Evolutionary conservation across 257 asterid genomes (phyloP).

Genomic region (Paulownia fortunei): DNA sequence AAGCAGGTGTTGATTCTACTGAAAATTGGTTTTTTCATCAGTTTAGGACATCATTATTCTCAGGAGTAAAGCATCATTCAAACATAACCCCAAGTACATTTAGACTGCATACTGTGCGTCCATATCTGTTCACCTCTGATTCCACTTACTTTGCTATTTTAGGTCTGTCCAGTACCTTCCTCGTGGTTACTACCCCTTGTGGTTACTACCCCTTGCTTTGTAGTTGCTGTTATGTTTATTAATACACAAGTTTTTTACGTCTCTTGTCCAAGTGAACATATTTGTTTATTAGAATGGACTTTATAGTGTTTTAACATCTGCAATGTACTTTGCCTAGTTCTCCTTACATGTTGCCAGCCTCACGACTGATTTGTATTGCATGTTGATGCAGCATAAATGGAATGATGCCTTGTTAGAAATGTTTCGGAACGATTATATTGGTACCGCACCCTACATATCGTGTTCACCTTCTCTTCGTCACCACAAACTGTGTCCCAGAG

Average conservation of each 20-base stretch:
- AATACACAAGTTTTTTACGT: not conserved
- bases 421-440: conserved; percentile 96
- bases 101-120: not conserved
- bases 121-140: conserved; percentile 1
- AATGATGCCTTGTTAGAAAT: conserved; percentile 83
- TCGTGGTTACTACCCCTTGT: conserved; percentile 8
- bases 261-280: conserved; percentile 10
- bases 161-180: conserved; percentile 10
- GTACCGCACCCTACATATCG: conserved; percentile 86
- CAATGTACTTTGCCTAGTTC: not conserved
- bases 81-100: not conserved
- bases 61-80: not conserved
- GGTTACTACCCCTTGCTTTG: conserved; percentile 18
- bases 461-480: conserved; percentile 90
- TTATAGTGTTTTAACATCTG: not conserved
- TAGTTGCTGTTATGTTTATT: conserved; percentile 9
- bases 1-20: conserved; percentile 11
- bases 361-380: conserved; percentile 39
- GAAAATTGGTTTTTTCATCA: conserved; percentile 9
- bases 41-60: conserved; percentile 14
- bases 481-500: conserved; percentile 86
- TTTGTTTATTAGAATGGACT: not conserved
- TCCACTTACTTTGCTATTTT: not conserved
- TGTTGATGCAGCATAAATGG: conserved; percentile 79
- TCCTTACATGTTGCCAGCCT: conserved; percentile 32